Percentiles rank a stretch among this genome's conserved stretches.
Conservation (phyloP, 176 grass and related monocot genomes). For the Lolium perenne region DNA sequence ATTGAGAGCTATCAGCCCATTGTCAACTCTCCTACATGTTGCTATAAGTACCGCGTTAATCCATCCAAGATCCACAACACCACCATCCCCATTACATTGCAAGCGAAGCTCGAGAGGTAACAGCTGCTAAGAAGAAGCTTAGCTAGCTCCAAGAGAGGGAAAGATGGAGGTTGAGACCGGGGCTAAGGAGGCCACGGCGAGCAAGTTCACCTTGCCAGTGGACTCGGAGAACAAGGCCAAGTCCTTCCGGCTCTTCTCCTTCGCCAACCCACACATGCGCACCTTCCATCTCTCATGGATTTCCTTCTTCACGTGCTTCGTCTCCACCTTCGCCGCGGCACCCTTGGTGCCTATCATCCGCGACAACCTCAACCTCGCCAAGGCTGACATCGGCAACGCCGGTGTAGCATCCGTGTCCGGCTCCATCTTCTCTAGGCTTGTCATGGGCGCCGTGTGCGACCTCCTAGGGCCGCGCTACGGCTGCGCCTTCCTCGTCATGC, state of each 20-base stretch:
- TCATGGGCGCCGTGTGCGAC: no score
- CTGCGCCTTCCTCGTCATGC: no score
- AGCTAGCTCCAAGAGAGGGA: background rate
- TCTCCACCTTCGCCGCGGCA: background rate
- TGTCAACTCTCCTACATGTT: background rate
- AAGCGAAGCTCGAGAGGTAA: background rate
- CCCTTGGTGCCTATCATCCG: background rate
- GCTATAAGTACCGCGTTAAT: background rate
- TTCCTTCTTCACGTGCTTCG: background rate
- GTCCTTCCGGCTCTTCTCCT: slow-evolving; percentile 20
- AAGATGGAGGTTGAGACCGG: background rate
- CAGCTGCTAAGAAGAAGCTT: background rate
- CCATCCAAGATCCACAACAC: background rate
- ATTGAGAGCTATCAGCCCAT: background rate
- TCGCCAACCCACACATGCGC: slow-evolving; percentile 12
- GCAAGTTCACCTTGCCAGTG: slow-evolving; percentile 69
- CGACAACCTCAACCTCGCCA: background rate
- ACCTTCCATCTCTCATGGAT: background rate
- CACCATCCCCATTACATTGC: background rate
- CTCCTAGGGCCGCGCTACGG: no score
- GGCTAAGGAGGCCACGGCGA: background rate
- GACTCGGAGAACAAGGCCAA: slow-evolving; percentile 69
- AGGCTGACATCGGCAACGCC: background rate
- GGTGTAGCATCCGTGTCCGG: no score
- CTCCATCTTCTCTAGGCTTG: no score